A percentile compares a stretch with the other conserved stretches of the same genome.
Evolutionary conservation across 129 eudicot genomes (phyloP).

Genomic region (Heracleum sosnowskyi): DNA sequence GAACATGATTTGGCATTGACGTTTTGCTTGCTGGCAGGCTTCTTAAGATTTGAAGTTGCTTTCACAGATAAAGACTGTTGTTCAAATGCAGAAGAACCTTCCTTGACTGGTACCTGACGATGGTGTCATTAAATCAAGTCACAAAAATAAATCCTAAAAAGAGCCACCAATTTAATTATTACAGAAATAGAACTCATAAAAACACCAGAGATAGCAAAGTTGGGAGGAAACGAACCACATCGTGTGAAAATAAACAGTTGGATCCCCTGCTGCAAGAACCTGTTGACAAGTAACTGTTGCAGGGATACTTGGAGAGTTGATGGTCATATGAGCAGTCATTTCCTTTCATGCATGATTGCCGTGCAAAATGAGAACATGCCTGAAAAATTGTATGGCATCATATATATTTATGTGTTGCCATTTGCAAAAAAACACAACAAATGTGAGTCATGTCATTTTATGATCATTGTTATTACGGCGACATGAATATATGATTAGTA

Average conservation of each 20-base stretch:
- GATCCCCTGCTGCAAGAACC: conserved; percentile 80
- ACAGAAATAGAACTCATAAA: neutral
- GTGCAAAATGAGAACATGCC: conserved; percentile 86
- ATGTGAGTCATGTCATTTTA: neutral
- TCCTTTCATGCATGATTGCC: conserved; percentile 86
- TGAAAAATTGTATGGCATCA: conserved; percentile 17
- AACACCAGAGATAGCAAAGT: neutral
- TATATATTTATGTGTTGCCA: neutral
- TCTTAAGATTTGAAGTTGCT: conserved; percentile 17
- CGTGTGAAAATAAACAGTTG: conserved; percentile 69
- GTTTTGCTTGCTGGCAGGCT: conserved; percentile 14
- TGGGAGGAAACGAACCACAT: conserved; percentile 33
- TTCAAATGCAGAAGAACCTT: conserved; percentile 18
- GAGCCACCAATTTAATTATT: neutral
- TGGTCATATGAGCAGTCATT: conserved; percentile 83
- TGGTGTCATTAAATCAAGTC: neutral
- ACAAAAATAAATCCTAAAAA: neutral
- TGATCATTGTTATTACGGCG: neutral
- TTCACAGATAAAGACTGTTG: conserved; percentile 14
- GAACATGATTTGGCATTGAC: neutral
- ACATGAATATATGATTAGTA: too few relatives aligned
- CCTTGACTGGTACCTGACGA: conserved; percentile 30
- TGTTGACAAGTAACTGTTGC: conserved; percentile 35
- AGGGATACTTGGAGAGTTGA: conserved; percentile 80
- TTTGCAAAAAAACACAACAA: neutral